Base-by-base conservation (phyloP, 2,329 filamentous ascomycete species). In the Talaromyces piceae region DNA sequence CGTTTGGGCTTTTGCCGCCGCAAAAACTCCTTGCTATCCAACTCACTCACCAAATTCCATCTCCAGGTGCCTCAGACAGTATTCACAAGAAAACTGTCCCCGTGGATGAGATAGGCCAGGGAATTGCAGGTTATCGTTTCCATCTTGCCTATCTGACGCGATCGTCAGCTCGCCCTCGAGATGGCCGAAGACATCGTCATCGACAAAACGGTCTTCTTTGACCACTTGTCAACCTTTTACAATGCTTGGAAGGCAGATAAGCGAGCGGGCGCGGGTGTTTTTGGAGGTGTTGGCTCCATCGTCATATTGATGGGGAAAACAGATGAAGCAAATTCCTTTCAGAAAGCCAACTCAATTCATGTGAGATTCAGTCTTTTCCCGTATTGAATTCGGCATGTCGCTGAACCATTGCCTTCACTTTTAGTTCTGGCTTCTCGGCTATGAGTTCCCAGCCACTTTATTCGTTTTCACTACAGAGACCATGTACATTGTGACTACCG, bases 331-430 rank as follows among this genome's bases (percentile, higher is more conserved):
- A 86, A 85, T 57, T 84, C 86, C 62, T 95, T 95, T 63, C 84
- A 91, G 72, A 98, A 98, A 78, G 95, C 91, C 65, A 95, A 95
- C 70, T 90, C 93, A 20, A 86, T 96, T 72, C 93, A 97, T 76
- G 90, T 95, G 78, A 67, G 76, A 50, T 58, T 57, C 41, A 28
- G 9, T 31, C 39, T 11, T 8, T 37, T 37, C 39, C 27, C n/a
- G 27, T 45, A 27, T 47, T 16, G 22, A 41, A 22, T 16, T 25
- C 26, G 16, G 31, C 23, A 26, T n/a, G 13, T 26, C 23, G 30
- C 56, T 59, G 45, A 57, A 52, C n/a, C 30, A 23, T 23, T 28
- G 28, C 26, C 31, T 43, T 55, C 39, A 7, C 33, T 37, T 18
- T 58, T 54, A 96, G 91, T 95, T 97, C 72, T 98, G 94, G 94